Conservation (phyloP, 495 filamentous ascomycete species). For the Entonaema liquescens region DNA sequence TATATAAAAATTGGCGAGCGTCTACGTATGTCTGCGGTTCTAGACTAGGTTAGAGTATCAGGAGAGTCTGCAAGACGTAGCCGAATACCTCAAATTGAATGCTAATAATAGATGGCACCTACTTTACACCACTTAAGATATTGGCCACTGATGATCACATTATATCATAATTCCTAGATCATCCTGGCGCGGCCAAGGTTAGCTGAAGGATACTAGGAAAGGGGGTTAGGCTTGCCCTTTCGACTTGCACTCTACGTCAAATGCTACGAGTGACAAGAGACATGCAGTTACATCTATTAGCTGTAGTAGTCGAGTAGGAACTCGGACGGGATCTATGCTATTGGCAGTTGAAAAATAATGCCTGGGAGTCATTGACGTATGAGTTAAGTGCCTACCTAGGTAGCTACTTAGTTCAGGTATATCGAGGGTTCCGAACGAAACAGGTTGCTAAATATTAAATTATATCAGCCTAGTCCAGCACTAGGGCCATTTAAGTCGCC, state of each 20-base stretch:
- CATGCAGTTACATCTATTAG: background rate
- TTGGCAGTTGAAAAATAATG: too few relatives aligned
- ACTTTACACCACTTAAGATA: too few relatives aligned
- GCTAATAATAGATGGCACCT: background rate
- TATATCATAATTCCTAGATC: background rate
- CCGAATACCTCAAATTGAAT: background rate
- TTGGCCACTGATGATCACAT: background rate
- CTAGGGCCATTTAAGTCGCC: too few relatives aligned
- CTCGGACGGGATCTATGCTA: background rate
- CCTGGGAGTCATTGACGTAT: too few relatives aligned
- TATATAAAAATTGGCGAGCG: background rate
- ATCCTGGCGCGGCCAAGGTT: background rate
- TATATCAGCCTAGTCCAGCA: too few relatives aligned
- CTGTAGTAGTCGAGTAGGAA: background rate
- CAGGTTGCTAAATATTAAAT: too few relatives aligned
- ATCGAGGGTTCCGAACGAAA: too few relatives aligned
- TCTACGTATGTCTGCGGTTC: background rate
- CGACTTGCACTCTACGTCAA: background rate
- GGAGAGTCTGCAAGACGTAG: background rate
- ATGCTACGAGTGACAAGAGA: background rate
- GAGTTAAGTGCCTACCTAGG: too few relatives aligned
- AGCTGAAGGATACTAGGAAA: background rate
- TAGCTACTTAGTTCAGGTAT: too few relatives aligned
- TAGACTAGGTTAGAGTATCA: background rate
- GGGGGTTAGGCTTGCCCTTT: background rate